Conservation (phyloP, 2,329 filamentous ascomycete genomes). For the Fusarium equiseti region DNA sequence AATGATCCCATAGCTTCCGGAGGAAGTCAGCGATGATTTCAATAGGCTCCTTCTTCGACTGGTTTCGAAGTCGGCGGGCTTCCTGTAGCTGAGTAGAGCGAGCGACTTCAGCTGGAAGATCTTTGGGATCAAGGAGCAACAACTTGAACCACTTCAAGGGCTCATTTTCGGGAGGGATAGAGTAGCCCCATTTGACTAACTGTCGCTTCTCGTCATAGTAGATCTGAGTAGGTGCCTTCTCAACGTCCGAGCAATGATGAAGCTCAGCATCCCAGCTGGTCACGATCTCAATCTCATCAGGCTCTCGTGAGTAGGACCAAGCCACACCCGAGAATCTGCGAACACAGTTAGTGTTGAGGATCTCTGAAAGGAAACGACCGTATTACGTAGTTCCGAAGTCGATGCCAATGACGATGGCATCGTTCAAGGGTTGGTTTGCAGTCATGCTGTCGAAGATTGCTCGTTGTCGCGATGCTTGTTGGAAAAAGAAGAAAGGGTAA, state of each 20-base stretch:
- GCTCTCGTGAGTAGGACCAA: conserved; percentile 50
- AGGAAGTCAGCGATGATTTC: conserved; percentile 28
- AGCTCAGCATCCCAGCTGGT: conserved; percentile 48
- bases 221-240: conserved; percentile 51
- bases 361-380: too few relatives aligned
- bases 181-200: conserved; percentile 51
- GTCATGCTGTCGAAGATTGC: conserved; percentile 3
- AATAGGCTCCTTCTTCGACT: too few relatives aligned
- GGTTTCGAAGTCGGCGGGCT: conserved; percentile 1
- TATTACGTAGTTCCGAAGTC: conserved; percentile 61
- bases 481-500: too few relatives aligned
- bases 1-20: conserved; percentile 50
- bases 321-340: conserved; percentile 56
- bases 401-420: conserved; percentile 55
- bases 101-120: conserved; percentile 46
- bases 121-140: conserved; percentile 51
- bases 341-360: not conserved
- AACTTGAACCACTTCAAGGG: conserved; percentile 59
- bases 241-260: conserved; percentile 46
- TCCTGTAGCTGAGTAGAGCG: conserved; percentile 40
- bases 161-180: conserved; percentile 39
- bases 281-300: conserved; percentile 48
- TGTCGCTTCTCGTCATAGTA: not conserved
- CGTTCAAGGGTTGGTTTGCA: not conserved
- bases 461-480: too few relatives aligned